phyloP scores from a whole-genome alignment of 345 rosid genomes.

The Eucalyptus virginea region DNA sequence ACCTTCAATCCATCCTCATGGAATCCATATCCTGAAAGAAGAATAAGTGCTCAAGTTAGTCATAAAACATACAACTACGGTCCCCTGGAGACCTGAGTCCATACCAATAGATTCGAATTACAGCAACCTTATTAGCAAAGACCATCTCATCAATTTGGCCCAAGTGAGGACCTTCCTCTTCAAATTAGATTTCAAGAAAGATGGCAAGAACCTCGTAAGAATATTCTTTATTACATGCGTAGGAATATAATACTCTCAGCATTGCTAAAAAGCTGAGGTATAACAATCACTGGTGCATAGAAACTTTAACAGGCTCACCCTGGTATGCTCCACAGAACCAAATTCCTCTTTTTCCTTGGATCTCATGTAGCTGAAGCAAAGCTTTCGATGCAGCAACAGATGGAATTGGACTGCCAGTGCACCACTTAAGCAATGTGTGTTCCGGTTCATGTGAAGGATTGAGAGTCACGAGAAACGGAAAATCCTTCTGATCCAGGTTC shows the following conservation, averaged over 20 bases:
- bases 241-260: neutral
- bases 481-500: constrained; percentile 61
- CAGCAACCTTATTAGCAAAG: neutral
- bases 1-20: constrained; percentile 93
- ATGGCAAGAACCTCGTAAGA: neutral
- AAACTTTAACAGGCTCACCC: constrained; percentile 16
- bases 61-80: neutral
- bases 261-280: neutral
- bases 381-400: constrained; percentile 83
- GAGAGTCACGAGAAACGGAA: constrained; percentile 69
- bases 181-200: neutral
- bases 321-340: constrained; percentile 96
- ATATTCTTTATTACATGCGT: neutral
- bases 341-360: constrained; percentile 77
- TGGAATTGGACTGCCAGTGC: constrained; percentile 78
- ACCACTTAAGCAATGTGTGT: constrained; percentile 57
- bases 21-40: constrained; percentile 76
- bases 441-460: constrained; percentile 59
- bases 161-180: neutral
- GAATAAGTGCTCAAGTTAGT: neutral
- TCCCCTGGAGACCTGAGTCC: neutral
- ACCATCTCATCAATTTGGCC: neutral
- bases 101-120: neutral
- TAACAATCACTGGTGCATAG: neutral
- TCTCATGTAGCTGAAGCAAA: constrained; percentile 47